Conservation (phyloP, 2,329 filamentous ascomycete species). For the Sporothrix mexicana region DNA sequence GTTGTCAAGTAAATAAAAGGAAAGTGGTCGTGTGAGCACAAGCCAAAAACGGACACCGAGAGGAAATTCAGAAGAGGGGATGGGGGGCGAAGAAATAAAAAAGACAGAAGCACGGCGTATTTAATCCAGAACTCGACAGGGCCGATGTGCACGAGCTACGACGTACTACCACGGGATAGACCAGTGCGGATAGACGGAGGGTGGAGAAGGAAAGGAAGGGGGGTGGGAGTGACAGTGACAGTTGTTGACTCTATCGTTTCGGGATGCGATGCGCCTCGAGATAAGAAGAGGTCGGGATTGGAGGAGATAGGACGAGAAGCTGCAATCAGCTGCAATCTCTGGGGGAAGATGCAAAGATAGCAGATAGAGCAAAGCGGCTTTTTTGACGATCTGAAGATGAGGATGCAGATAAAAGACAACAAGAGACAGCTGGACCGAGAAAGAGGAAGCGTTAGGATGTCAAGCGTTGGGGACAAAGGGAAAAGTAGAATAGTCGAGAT, state of each 20-base stretch:
- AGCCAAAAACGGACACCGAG: conserved; percentile 30
- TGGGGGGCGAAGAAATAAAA: conserved; percentile 13
- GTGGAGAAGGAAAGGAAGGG: neutral
- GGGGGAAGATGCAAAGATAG: neutral
- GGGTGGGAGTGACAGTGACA: neutral
- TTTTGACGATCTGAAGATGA: neutral
- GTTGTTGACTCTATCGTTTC: neutral
- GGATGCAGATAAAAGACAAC: neutral
- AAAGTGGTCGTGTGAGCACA: conserved; percentile 34
- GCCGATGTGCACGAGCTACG: conserved; percentile 1
- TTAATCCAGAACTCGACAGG: conserved; percentile 15
- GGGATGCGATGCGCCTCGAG: conserved; percentile 17
- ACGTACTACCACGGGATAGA: neutral
- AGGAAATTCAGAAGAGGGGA: conserved; percentile 13
- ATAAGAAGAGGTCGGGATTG: conserved; percentile 30
- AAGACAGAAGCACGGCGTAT: neutral
- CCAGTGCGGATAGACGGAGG: conserved; percentile 3
- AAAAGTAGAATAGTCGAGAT: neutral
- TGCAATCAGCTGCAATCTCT: neutral
- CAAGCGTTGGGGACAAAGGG: conserved; percentile 16
- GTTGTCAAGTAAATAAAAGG: conserved; percentile 17
- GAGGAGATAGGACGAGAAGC: neutral
- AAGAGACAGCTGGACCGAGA: neutral
- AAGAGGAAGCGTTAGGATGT: neutral
- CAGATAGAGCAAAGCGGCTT: neutral